These are phyloP conservation scores for Yarrowia hollandica DNA, from an alignment of 805 yeast genomes.

Conservation along the genomic window DNA sequence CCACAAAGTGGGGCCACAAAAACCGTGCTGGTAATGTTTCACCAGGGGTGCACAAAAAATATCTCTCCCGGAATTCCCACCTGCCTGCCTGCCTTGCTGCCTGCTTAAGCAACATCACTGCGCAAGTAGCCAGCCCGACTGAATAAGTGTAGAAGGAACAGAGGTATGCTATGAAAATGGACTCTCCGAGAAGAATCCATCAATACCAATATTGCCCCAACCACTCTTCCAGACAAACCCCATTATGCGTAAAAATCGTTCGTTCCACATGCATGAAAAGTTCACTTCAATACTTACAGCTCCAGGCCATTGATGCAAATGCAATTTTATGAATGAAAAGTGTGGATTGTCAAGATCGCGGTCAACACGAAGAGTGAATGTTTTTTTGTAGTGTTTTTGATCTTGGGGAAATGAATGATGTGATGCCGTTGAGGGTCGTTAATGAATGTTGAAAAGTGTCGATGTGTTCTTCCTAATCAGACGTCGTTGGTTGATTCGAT, in stretches of 20 bases:
- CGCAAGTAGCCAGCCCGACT: neutral
- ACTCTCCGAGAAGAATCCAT: neutral
- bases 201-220: neutral
- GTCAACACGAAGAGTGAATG: constrained; percentile 9
- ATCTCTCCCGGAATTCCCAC: neutral
- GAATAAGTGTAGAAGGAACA: neutral
- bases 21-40: too few species aligned
- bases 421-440: constrained; percentile 17
- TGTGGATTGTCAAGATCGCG: constrained; percentile 2
- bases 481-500: neutral
- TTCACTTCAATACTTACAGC: constrained; percentile 7
- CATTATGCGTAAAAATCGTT: too few species aligned
- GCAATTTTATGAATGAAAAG: constrained; percentile 21
- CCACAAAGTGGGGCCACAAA: neutral
- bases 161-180: neutral
- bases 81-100: too few species aligned
- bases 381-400: neutral
- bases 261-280: neutral
- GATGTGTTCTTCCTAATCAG: neutral
- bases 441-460: constrained; percentile 11
- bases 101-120: too few species aligned
- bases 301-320: constrained; percentile 30
- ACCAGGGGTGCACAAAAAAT: too few species aligned
- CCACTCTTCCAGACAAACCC: too few species aligned
- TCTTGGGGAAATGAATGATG: neutral